A percentile compares a stretch with the other conserved stretches of the same genome.
These are phyloP conservation scores for Gaertneriomyces sp. DNA, from an alignment of 192 early-diverging fungal species.

Conservation along the genomic window DNA sequence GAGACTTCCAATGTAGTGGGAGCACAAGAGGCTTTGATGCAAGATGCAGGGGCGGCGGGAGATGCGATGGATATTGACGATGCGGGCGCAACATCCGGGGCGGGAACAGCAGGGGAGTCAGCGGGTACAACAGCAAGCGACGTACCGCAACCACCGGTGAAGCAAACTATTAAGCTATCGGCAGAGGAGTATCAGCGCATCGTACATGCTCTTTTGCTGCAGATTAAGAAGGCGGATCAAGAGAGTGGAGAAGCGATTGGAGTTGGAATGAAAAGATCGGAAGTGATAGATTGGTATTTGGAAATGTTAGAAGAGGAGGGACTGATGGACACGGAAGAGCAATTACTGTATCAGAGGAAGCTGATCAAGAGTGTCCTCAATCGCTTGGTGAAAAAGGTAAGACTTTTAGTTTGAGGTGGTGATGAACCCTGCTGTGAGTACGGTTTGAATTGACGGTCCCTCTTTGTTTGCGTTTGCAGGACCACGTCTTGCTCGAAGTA, in stretches of 20 bases:
- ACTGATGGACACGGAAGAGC: constrained; percentile 58
- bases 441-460: background rate
- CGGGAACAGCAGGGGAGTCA: background rate
- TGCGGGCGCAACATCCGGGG: background rate
- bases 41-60: constrained; percentile 4
- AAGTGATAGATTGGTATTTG: constrained; percentile 71
- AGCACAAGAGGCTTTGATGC: constrained; percentile 17
- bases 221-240: constrained; percentile 23
- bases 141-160: constrained; percentile 2
- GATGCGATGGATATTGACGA: background rate
- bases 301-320: constrained; percentile 56
- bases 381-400: constrained; percentile 63
- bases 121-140: background rate
- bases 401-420: background rate
- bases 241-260: constrained; percentile 8
- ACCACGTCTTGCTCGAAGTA: constrained; percentile 41
- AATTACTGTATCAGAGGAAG: constrained; percentile 53
- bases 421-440: background rate
- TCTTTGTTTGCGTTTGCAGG: constrained; percentile 10
- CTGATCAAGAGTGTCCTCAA: constrained; percentile 66
- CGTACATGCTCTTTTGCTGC: constrained; percentile 36
- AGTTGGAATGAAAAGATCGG: constrained; percentile 46
- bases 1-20: constrained; percentile 39
- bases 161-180: constrained; percentile 35
- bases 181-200: constrained; percentile 51